phyloP scores from a whole-genome alignment of 163 green algal species.

The Scenedesmus sp. region DNA sequence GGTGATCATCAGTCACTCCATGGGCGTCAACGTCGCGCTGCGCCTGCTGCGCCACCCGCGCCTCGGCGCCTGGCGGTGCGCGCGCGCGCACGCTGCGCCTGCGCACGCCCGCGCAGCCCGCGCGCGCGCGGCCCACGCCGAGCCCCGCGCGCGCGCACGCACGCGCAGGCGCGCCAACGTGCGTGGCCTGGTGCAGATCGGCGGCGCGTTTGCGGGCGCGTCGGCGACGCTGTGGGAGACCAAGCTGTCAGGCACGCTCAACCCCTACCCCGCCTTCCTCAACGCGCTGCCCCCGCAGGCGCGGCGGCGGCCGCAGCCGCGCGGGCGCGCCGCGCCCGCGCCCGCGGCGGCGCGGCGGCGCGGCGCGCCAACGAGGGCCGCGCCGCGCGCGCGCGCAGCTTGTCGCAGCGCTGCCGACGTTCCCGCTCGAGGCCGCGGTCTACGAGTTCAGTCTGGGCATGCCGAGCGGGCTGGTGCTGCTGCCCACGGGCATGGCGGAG shows the following conservation, averaged over 20 bases:
- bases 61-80: neutral
- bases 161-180: neutral
- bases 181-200: neutral
- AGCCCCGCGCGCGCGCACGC: neutral
- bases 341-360: too few relatives aligned
- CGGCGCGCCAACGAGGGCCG: too few relatives aligned
- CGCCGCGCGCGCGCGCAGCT: too few relatives aligned
- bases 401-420: neutral
- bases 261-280: constrained; percentile 6
- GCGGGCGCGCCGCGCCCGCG: too few relatives aligned
- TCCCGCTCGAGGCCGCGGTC: neutral
- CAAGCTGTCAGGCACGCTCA: neutral
- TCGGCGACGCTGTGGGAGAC: neutral
- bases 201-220: neutral
- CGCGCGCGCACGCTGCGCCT: neutral
- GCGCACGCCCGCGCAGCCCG: too few relatives aligned
- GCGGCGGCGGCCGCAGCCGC: too few relatives aligned
- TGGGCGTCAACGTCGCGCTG: neutral
- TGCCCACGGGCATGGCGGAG: neutral
- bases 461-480: neutral
- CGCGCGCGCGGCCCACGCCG: too few relatives aligned
- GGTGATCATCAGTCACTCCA: neutral
- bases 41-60: neutral
- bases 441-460: constrained; percentile 6
- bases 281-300: neutral